Evolutionary conservation across 2,329 filamentous ascomycete genomes (phyloP).

Genomic region (Ploettnerulaceae sp.): DNA sequence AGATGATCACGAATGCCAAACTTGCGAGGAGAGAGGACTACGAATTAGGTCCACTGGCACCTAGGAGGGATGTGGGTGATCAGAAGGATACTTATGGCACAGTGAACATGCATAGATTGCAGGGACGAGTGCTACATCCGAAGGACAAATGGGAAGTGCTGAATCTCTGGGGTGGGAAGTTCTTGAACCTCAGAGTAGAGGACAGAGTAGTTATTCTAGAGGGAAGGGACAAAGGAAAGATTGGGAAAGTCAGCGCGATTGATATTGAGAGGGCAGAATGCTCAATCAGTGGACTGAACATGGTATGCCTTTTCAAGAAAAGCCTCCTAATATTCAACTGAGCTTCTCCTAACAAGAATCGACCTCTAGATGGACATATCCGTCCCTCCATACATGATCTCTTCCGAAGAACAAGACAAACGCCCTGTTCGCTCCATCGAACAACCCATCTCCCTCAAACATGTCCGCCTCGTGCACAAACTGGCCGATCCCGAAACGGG

Average conservation of each 20-base stretch:
- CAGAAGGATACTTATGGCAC: conserved; percentile 55
- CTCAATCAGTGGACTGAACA: conserved; percentile 56
- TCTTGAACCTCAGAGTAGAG: conserved; percentile 58
- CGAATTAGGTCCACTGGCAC: conserved; percentile 71
- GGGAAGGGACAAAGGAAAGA: conserved; percentile 76
- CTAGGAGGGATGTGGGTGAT: conserved; percentile 65
- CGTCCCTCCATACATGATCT: conserved; percentile 39
- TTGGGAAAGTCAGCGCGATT: conserved; percentile 64
- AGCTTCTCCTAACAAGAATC: conserved; percentile 9
- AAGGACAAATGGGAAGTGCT: conserved; percentile 30
- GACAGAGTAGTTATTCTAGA: conserved; percentile 81
- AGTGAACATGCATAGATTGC: conserved; percentile 36
- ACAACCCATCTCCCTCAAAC: conserved; percentile 59
- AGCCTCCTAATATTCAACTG: conserved; percentile 1
- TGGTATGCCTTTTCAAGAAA: conserved; percentile 55
- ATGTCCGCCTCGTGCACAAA: conserved; percentile 78
- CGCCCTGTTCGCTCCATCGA: conserved; percentile 43
- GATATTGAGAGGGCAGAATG: conserved; percentile 51
- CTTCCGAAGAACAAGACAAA: conserved; percentile 36
- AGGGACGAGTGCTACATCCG: conserved; percentile 26
- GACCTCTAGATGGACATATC: conserved; percentile 38
- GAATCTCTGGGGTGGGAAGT: conserved; percentile 37
- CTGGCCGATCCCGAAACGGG: conserved; percentile 63
- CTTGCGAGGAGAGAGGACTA: conserved; percentile 67
- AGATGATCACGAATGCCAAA: conserved; percentile 44